phyloP scores from a whole-genome alignment of 169 alveolate genomes.

The Plasmodium reichenowi region DNA sequence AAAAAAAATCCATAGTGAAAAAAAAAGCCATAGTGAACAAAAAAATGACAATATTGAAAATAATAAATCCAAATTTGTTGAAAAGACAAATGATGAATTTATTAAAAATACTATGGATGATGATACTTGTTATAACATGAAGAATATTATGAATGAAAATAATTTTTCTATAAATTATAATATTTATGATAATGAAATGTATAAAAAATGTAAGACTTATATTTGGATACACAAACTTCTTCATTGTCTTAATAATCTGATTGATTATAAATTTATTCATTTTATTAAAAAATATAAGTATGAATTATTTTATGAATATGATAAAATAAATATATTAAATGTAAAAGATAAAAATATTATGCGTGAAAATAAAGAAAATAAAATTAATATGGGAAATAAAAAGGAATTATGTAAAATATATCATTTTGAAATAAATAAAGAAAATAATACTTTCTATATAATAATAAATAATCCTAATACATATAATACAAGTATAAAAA shows the following conservation, averaged over 20 bases:
- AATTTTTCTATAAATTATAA: not conserved
- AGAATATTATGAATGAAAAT: constrained; percentile 1
- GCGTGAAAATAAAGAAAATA: constrained; percentile 9
- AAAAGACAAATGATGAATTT: not conserved
- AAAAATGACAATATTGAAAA: not conserved
- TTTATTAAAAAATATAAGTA: constrained; percentile 31
- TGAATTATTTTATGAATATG: constrained; percentile 24
- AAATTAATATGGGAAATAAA: constrained; percentile 2
- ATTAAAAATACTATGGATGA: not conserved
- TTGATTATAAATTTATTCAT: constrained; percentile 42
- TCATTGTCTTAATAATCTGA: constrained; percentile 13
- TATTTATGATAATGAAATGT: constrained; percentile 3
- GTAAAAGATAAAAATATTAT: not conserved
- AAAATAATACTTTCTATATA: constrained; percentile 47
- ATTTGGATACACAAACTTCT: constrained; percentile 38
- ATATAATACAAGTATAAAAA: constrained; percentile 15
- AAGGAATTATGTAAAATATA: constrained; percentile 32
- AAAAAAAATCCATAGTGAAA: not conserved
- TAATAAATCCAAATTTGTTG: not conserved
- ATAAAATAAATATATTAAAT: constrained; percentile 8
- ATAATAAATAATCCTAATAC: constrained; percentile 55
- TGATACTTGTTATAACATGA: not conserved
- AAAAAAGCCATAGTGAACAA: not conserved
- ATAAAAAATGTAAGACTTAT: constrained; percentile 3
- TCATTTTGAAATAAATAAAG: constrained; percentile 15